phyloP scores from a whole-genome alignment of 2,329 filamentous ascomycete genomes.

The Calonectria multiphialidica region DNA sequence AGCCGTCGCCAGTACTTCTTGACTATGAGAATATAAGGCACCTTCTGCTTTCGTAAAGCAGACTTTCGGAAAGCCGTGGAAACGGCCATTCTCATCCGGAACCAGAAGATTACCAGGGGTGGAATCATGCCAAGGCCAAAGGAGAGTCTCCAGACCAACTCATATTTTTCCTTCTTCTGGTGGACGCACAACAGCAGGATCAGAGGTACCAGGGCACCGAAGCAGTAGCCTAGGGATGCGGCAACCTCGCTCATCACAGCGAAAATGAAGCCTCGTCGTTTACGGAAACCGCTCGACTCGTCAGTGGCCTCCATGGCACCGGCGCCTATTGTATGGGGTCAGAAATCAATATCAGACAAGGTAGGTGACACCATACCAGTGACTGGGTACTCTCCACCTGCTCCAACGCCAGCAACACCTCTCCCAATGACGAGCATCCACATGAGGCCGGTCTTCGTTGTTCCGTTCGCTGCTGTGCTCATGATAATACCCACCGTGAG shows the following conservation, averaged over 20 bases:
- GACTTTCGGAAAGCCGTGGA: slow-evolving; percentile 62
- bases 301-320: slow-evolving; percentile 66
- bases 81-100: slow-evolving; percentile 63
- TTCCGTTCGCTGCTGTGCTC: slow-evolving; percentile 59
- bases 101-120: slow-evolving; percentile 64
- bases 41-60: slow-evolving; percentile 57
- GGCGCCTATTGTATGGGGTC: slow-evolving; percentile 38
- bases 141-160: slow-evolving; percentile 61
- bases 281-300: slow-evolving; percentile 57
- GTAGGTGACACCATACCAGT: slow-evolving; percentile 37
- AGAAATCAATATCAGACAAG: not conserved
- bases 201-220: slow-evolving; percentile 61
- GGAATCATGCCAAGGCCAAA: slow-evolving; percentile 63
- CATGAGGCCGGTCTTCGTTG: slow-evolving; percentile 53
- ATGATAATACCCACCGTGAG: slow-evolving; percentile 60
- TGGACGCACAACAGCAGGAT: slow-evolving; percentile 62
- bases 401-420: slow-evolving; percentile 56
- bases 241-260: slow-evolving; percentile 66
- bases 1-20: slow-evolving; percentile 62
- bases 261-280: slow-evolving; percentile 66
- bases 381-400: slow-evolving; percentile 66
- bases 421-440: slow-evolving; percentile 62
- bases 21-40: slow-evolving; percentile 60
- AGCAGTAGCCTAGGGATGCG: slow-evolving; percentile 62
- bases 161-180: slow-evolving; percentile 54